Conservation (phyloP, 768 basidiomycete species). For the Xanthoconium stramineum region DNA sequence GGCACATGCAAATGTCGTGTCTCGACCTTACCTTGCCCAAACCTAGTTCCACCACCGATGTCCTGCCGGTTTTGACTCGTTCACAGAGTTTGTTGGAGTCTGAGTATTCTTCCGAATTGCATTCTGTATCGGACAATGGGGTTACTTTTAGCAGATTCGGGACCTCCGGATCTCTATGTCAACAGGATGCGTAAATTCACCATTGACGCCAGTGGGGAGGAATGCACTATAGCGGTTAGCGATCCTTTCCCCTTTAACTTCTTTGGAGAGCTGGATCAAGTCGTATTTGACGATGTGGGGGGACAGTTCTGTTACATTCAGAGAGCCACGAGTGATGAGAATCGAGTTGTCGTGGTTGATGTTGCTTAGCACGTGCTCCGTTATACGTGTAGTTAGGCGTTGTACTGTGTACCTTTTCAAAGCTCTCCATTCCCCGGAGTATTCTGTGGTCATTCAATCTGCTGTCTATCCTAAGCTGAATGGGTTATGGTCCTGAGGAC, state of each 20-base stretch:
- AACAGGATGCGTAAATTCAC: neutral
- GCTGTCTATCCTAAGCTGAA: no score
- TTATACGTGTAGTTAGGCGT: no score
- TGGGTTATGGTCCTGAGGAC: no score
- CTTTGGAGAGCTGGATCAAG: no score
- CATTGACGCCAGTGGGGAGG: neutral
- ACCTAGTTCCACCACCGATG: neutral
- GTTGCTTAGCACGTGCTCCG: no score
- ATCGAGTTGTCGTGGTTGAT: no score
- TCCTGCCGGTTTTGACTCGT: neutral
- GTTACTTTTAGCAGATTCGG: neutral
- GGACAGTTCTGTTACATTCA: neutral
- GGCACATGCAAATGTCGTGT: neutral
- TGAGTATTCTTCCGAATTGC: neutral
- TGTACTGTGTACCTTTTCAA: no score
- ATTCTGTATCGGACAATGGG: neutral
- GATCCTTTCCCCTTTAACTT: neutral
- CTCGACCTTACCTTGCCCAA: neutral
- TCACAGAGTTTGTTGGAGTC: neutral
- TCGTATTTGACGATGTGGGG: neutral
- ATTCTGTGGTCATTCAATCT: no score
- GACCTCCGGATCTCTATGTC: neutral
- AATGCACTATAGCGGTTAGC: neutral
- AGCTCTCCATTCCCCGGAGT: no score
- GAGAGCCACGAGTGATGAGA: no score